Percentiles rank a stretch among this genome's conserved stretches.
phyloP scores from a whole-genome alignment of 75 land plant species.

The Adiantum capillusveneris region DNA sequence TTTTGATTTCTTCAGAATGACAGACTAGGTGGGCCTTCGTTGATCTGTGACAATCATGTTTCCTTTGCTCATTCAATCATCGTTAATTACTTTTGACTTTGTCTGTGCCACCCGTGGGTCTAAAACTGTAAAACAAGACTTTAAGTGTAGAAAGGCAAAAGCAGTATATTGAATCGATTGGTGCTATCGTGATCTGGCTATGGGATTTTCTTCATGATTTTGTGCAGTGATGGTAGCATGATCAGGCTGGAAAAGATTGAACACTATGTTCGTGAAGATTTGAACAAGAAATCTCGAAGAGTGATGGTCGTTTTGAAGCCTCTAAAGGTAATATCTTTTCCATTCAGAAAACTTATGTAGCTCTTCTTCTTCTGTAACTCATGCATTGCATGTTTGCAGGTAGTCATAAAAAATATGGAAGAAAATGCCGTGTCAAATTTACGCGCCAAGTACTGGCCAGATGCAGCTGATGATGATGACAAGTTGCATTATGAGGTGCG shows the following conservation, averaged over 20 bases:
- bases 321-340: slow-evolving; percentile 53
- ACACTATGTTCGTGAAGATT: slow-evolving; percentile 83
- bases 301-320: slow-evolving; percentile 89
- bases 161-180: too few species aligned
- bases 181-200: too few species aligned
- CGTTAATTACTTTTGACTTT: too few species aligned
- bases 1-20: too few species aligned
- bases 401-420: slow-evolving; percentile 80
- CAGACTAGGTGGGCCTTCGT: too few species aligned
- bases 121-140: too few species aligned
- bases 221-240: slow-evolving; percentile 74
- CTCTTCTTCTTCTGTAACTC: background rate
- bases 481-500: slow-evolving; percentile 66
- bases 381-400: slow-evolving; percentile 34
- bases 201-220: too few species aligned
- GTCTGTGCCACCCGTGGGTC: too few species aligned
- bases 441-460: slow-evolving; percentile 94
- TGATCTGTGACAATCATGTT: too few species aligned
- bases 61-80: too few species aligned
- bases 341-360: background rate
- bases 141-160: too few species aligned
- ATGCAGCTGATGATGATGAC: slow-evolving; percentile 61
- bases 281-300: slow-evolving; percentile 74
- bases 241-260: slow-evolving; percentile 74
- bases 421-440: slow-evolving; percentile 35